Base-by-base conservation (phyloP, 192 early-diverging fungal species). In the Entomortierella beljakovae region DNA sequence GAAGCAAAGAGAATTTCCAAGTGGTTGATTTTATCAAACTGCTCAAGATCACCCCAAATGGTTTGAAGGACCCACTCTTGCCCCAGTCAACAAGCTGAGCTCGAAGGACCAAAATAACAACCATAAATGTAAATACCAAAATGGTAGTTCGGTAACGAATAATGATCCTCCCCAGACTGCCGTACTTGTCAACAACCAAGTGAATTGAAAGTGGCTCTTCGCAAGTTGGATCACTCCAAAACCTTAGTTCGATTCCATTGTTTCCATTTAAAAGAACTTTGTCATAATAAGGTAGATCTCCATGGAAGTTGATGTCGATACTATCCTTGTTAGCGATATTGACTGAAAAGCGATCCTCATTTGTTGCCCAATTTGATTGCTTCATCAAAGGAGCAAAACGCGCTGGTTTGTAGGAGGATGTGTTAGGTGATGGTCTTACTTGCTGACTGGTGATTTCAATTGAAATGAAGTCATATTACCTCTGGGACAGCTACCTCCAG, bases 71-170 rank as follows among this genome's bases (percentile, higher is more conserved):
- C 23, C 59, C 79, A n/a, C 54, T 40, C 15, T 42, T 34, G 40
- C 65, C 61, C 64, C 82, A 87, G 18, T 70, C 71, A 38, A 64
- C 57, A 16, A 89, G 60, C 62, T 89, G 88, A 7, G 68, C 37
- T n/a, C 76, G 61, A 26, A 92, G 34, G 6, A 88, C 73, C 59
- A 92, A 53, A 5, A 90, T 70, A 0, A 89, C 86, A 58, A 89
- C 89, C 8, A 92, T 81, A 64, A 89, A 92, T 20, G 90, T 84
- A 64, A 92, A 84, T 3, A 88, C 88, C n/a, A 89, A 60, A 22
- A 92, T 58, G n/a, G 88, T 85, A 61, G 91, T 91, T 26, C 91
- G 88, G 49, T 92, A 90, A 34, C 93, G 86, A 69, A 92, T 91
- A 8, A 92, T 83, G 38, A 90, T 71, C 25, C 89, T 85, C 29